These are phyloP conservation scores for Diaporthe batatas DNA, from an alignment of 2,329 filamentous ascomycete genomes.

Conservation along the genomic window DNA sequence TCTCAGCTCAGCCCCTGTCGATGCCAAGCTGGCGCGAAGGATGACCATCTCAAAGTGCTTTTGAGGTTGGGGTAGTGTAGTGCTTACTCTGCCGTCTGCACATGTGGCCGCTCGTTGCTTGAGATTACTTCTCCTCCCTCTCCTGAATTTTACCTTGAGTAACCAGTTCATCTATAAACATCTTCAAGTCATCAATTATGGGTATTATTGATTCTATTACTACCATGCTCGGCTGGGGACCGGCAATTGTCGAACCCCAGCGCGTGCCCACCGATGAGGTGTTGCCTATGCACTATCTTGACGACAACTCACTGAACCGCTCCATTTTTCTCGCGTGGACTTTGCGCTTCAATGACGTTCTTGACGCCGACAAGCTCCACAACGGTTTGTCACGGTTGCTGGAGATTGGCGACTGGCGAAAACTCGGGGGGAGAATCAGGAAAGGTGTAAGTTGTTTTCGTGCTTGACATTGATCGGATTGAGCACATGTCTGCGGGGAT, in stretches of 20 bases:
- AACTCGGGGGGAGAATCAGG: slow-evolving; percentile 59
- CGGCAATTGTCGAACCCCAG: neutral
- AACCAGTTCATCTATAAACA: no score
- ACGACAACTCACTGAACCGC: slow-evolving; percentile 47
- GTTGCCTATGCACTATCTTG: slow-evolving; percentile 51
- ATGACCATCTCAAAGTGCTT: no score
- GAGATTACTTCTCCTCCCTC: no score
- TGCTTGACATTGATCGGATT: no score
- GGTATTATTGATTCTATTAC: neutral
- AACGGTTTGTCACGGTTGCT: slow-evolving; percentile 54
- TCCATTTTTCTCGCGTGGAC: slow-evolving; percentile 51
- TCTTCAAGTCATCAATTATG: neutral
- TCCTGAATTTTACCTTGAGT: no score
- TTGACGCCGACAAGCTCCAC: slow-evolving; percentile 57
- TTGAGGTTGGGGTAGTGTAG: no score
- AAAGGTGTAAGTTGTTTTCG: slow-evolving; percentile 18
- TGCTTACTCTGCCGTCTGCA: no score
- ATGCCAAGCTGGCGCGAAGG: no score
- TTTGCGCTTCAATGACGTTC: slow-evolving; percentile 60
- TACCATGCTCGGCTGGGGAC: slow-evolving; percentile 14
- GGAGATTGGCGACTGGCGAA: slow-evolving; percentile 59
- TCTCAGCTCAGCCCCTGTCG: no score
- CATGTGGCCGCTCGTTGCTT: no score
- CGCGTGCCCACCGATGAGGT: slow-evolving; percentile 47
- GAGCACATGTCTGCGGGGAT: no score